These are phyloP conservation scores for Panaeolus papilionaceus DNA, from an alignment of 768 basidiomycete genomes.

Conservation along the genomic window DNA sequence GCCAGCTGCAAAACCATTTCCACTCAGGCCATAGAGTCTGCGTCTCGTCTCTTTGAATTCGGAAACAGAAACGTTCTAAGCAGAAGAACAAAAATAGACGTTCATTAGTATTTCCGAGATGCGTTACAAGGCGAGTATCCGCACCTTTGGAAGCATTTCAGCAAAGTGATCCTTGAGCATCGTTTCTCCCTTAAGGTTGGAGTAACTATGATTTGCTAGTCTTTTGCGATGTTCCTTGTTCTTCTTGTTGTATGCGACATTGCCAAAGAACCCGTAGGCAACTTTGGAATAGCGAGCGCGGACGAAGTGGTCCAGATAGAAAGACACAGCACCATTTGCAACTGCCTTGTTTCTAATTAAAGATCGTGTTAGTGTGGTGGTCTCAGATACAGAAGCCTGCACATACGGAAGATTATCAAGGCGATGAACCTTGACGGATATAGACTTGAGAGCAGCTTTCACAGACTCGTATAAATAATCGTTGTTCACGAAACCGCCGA, in stretches of 20 bases:
- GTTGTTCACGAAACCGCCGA: conserved; percentile 33
- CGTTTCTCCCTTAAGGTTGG: conserved; percentile 1
- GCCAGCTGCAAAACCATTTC: not conserved
- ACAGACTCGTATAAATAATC: conserved; percentile 30
- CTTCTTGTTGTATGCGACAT: conserved; percentile 8
- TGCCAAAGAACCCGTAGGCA: conserved; percentile 18
- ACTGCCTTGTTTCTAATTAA: conserved; percentile 23
- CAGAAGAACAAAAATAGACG: not conserved
- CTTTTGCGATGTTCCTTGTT: conserved; percentile 19
- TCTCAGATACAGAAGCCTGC: conserved; percentile 17
- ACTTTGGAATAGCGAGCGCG: conserved; percentile 22
- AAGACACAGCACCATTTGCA: conserved; percentile 23
- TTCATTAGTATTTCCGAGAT: not conserved
- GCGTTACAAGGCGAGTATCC: too few species aligned
- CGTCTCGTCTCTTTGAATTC: conserved; percentile 21
- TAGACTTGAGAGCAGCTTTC: conserved; percentile 15
- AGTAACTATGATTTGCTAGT: not conserved
- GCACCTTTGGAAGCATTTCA: conserved; percentile 19
- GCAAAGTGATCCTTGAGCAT: conserved; percentile 13
- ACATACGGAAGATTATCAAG: conserved; percentile 28
- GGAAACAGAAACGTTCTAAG: conserved; percentile 19
- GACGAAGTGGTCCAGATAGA: conserved; percentile 24
- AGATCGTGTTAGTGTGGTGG: not conserved
- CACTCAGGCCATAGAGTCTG: conserved; percentile 2
- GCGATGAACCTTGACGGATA: conserved; percentile 24